phyloP scores from a whole-genome alignment of 306 rosid genomes.

The Begonia fuchsioides region DNA sequence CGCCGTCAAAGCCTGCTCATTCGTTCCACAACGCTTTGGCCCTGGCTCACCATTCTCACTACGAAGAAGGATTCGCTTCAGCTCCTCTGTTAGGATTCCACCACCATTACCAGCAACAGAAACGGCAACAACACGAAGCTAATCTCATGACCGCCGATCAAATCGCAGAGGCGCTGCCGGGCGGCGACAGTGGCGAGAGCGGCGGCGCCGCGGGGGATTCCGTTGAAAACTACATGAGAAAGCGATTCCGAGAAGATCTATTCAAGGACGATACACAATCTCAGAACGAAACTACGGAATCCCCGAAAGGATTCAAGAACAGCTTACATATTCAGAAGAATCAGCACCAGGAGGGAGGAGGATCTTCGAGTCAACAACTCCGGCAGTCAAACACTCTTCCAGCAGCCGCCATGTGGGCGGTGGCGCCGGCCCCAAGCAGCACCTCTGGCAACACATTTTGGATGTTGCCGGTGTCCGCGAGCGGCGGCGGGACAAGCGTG shows the following conservation, averaged over 20 bases:
- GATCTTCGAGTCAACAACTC: conserved; percentile 31
- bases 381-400: conserved; percentile 43
- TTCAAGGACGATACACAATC: conserved; percentile 57
- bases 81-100: conserved; percentile 58
- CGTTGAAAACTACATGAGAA: conserved; percentile 55
- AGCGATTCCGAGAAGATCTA: conserved; percentile 75
- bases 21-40: conserved; percentile 56
- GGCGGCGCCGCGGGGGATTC: conserved; percentile 32
- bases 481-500: conserved; percentile 13
- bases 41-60: conserved; percentile 49
- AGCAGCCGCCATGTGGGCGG: conserved; percentile 78
- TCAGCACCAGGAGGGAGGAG: conserved; percentile 12
- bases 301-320: conserved; percentile 11
- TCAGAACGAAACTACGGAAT: conserved; percentile 20
- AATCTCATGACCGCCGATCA: conserved; percentile 56
- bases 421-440: conserved; percentile 32
- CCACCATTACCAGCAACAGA: conserved; percentile 31
- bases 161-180: conserved; percentile 48
- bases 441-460: conserved; percentile 65
- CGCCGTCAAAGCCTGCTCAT: conserved; percentile 52
- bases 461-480: conserved; percentile 62
- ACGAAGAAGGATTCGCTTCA: conserved; percentile 54
- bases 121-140: conserved; percentile 14
- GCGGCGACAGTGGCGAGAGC: conserved; percentile 13
- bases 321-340: conserved; percentile 25